Percentiles rank a stretch among this genome's conserved stretches.
These are phyloP conservation scores for Metschnikowia lachancei DNA, from an alignment of 805 yeast species.

Conservation along the genomic window DNA sequence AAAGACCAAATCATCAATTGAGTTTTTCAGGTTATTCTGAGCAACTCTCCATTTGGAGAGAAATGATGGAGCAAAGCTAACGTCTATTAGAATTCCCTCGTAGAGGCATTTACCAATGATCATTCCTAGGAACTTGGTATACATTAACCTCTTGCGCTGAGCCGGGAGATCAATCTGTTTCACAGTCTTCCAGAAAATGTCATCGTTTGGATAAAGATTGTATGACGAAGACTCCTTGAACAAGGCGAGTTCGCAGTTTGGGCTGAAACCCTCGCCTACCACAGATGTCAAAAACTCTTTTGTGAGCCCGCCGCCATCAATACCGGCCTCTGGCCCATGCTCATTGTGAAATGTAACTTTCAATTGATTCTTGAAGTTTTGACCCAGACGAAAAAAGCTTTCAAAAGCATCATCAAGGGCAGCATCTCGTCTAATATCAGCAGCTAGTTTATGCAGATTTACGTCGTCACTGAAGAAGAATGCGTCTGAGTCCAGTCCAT, in stretches of 20 bases:
- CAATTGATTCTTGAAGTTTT: conserved; percentile 55
- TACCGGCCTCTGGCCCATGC: conserved; percentile 80
- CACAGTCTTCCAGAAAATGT: conserved; percentile 36
- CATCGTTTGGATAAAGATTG: conserved; percentile 74
- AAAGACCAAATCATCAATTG: conserved; percentile 75
- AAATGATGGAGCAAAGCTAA: conserved; percentile 83
- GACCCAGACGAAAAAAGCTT: conserved; percentile 51
- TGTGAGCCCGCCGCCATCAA: conserved; percentile 96
- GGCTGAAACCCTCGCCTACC: conserved; percentile 62
- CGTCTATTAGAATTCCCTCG: conserved; percentile 76
- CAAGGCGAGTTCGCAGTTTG: conserved; percentile 25
- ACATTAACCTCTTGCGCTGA: conserved; percentile 27
- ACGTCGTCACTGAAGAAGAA: conserved; percentile 17
- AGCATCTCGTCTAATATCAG: conserved; percentile 64
- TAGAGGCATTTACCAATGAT: conserved; percentile 86
- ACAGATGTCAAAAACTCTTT: conserved; percentile 83
- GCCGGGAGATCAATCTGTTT: conserved; percentile 31
- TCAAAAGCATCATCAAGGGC: conserved; percentile 74
- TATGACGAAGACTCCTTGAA: conserved; percentile 48
- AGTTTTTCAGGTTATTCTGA: conserved; percentile 44
- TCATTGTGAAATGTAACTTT: conserved; percentile 68
- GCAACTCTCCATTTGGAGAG: conserved; percentile 60
- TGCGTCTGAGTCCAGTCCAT: conserved; percentile 21
- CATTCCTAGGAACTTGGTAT: conserved; percentile 69
- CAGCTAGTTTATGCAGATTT: conserved; percentile 32